A percentile compares a stretch with the other conserved stretches of the same genome.
Evolutionary conservation across 2,329 filamentous ascomycete genomes (phyloP).

Genomic region (Mollisiaceae sp.): DNA sequence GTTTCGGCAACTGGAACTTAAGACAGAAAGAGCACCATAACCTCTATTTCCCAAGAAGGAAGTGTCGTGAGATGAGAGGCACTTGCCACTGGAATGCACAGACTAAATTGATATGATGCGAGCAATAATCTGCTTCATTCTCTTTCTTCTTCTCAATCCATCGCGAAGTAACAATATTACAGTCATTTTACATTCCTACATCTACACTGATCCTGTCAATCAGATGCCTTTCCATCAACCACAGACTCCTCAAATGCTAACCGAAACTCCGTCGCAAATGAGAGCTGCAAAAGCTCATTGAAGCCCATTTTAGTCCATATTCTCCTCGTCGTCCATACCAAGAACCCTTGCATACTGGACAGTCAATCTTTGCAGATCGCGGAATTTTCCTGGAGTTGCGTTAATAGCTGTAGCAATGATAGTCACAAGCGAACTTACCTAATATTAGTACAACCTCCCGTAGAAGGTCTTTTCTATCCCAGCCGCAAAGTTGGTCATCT

Average conservation of each 20-base stretch:
- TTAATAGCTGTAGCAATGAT: constrained; percentile 19
- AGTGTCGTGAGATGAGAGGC: neutral
- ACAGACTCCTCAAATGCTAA: constrained; percentile 29
- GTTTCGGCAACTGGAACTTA: too few species aligned
- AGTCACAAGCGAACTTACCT: constrained; percentile 61
- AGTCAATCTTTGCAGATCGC: constrained; percentile 91
- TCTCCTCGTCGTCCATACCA: constrained; percentile 54
- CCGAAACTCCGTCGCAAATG: constrained; percentile 35
- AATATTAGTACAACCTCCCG: constrained; percentile 92
- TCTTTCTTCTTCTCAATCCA: neutral
- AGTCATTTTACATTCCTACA: constrained; percentile 8
- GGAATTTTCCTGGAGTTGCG: constrained; percentile 76
- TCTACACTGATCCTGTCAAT: constrained; percentile 5
- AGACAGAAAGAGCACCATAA: neutral
- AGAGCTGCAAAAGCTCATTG: constrained; percentile 8
- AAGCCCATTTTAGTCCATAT: constrained; percentile 24
- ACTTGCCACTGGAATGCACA: neutral
- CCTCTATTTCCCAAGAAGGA: neutral
- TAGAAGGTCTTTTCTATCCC: constrained; percentile 84
- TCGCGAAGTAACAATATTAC: constrained; percentile 5
- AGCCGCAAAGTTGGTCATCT: constrained; percentile 81
- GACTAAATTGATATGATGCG: neutral
- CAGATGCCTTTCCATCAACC: constrained; percentile 1
- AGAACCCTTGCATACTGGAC: constrained; percentile 91
- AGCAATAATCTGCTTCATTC: neutral